Evolutionary conservation across 2,329 filamentous ascomycete species (phyloP).

Genomic region (Ceratocystis ficicola): DNA sequence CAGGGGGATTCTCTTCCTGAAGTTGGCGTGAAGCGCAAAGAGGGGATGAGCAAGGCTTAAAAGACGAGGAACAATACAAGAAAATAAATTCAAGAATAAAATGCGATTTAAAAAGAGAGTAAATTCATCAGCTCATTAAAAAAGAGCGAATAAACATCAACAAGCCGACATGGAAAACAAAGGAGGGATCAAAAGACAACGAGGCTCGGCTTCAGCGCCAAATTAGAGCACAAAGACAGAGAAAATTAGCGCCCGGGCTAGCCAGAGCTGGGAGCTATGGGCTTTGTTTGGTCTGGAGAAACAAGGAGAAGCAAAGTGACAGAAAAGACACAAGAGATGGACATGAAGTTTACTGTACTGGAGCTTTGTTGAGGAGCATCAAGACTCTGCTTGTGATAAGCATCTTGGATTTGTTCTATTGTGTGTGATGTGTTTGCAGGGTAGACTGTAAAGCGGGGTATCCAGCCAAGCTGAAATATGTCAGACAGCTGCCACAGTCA

Average conservation of each 20-base stretch:
- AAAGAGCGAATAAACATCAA: neutral
- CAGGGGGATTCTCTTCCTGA: neutral
- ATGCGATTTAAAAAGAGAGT: neutral
- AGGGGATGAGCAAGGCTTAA: neutral
- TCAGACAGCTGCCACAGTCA: neutral
- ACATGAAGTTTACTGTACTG: neutral
- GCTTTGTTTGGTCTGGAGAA: neutral
- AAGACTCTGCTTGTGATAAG: neutral
- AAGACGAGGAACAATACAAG: neutral
- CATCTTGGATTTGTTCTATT: neutral
- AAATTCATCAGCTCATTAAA: neutral
- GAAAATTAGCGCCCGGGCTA: neutral
- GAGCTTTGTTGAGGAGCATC: neutral
- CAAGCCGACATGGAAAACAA: neutral
- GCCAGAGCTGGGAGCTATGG: neutral
- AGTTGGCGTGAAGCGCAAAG: neutral
- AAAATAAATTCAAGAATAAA: neutral
- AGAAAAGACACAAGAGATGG: neutral
- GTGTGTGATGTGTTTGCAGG: neutral
- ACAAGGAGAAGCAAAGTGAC: too few relatives aligned
- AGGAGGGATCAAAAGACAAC: conserved; percentile 1
- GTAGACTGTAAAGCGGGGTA: conserved; percentile 6
- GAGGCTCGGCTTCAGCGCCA: neutral
- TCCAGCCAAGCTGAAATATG: neutral
- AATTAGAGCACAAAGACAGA: conserved; percentile 1